Evolutionary conservation across 768 basidiomycete genomes (phyloP).

Genomic region (Suillus placidus): DNA sequence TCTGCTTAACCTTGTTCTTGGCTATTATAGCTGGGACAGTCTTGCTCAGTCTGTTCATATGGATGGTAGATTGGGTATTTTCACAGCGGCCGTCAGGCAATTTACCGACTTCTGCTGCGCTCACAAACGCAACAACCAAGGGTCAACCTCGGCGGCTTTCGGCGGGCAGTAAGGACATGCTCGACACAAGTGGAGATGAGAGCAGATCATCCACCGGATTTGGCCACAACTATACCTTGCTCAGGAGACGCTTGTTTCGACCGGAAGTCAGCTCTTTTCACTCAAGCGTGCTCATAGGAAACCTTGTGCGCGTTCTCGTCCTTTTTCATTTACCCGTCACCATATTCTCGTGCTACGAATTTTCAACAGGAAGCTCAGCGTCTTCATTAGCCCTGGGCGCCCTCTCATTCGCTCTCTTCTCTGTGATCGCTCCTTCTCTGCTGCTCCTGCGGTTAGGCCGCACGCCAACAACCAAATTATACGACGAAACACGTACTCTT

Average conservation of each 20-base stretch:
- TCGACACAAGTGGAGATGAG: conserved; percentile 39
- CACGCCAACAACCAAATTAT: conserved; percentile 86
- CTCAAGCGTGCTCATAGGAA: conserved; percentile 80
- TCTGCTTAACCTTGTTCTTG: conserved; percentile 84
- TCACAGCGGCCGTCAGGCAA: conserved; percentile 26
- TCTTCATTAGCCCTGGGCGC: conserved; percentile 78
- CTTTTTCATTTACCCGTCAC: conserved; percentile 96
- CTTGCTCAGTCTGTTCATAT: conserved; percentile 67
- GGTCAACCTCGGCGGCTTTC: conserved; percentile 46
- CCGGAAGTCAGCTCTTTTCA: conserved; percentile 78
- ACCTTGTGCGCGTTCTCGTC: conserved; percentile 87
- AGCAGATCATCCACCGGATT: conserved; percentile 31
- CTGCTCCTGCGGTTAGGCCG: conserved; percentile 77
- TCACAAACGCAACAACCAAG: conserved; percentile 18
- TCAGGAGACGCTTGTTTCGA: conserved; percentile 40
- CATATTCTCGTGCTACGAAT: conserved; percentile 79
- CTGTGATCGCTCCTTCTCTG: conserved; percentile 72
- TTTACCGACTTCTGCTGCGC: conserved; percentile 22
- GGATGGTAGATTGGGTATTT: conserved; percentile 66
- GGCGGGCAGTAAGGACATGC: conserved; percentile 53
- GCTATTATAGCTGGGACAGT: conserved; percentile 75
- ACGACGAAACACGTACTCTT: conserved; percentile 92
- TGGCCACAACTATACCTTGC: conserved; percentile 23
- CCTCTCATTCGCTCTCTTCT: conserved; percentile 79
- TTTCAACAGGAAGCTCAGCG: conserved; percentile 48